A percentile compares a stretch with the other conserved stretches of the same genome.
phyloP scores from a whole-genome alignment of 306 rosid species.

The Adenanthera pavonina region DNA sequence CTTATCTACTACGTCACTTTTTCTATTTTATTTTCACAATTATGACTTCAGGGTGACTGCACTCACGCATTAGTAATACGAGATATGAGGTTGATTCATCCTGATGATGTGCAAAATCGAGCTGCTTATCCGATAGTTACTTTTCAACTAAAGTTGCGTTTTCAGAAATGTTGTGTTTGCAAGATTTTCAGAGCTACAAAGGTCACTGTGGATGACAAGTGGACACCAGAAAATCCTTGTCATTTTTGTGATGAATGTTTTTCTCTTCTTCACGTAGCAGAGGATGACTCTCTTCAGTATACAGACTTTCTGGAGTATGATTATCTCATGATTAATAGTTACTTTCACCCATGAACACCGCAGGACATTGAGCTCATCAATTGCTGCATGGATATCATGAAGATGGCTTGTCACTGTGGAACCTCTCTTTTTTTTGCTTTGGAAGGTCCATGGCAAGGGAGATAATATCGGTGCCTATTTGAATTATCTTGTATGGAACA shows the following conservation, averaged over 20 bases:
- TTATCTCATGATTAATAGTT: constrained; percentile 63
- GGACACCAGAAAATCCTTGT: constrained; percentile 73
- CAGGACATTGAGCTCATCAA: neutral
- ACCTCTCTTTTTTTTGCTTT: neutral
- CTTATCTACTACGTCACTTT: neutral
- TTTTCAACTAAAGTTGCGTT: constrained; percentile 65
- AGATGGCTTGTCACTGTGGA: neutral
- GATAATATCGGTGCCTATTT: neutral
- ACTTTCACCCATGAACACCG: constrained; percentile 9
- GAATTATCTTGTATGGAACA: neutral
- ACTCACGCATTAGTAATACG: constrained; percentile 74
- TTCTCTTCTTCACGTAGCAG: constrained; percentile 64
- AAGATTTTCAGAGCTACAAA: constrained; percentile 79
- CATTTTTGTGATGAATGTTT: constrained; percentile 77
- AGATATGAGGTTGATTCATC: constrained; percentile 89
- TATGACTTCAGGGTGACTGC: constrained; percentile 83
- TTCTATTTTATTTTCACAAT: neutral
- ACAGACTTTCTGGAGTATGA: constrained; percentile 61
- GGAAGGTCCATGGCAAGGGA: neutral
- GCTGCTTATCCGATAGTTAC: constrained; percentile 70
- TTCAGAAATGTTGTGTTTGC: constrained; percentile 71
- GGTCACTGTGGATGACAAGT: constrained; percentile 74
- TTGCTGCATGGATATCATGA: constrained; percentile 13
- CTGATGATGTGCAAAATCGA: constrained; percentile 65
- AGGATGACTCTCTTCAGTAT: constrained; percentile 64